Base-by-base conservation (phyloP, 108 stramenopile genomes). In the Skeletonema potamos region DNA sequence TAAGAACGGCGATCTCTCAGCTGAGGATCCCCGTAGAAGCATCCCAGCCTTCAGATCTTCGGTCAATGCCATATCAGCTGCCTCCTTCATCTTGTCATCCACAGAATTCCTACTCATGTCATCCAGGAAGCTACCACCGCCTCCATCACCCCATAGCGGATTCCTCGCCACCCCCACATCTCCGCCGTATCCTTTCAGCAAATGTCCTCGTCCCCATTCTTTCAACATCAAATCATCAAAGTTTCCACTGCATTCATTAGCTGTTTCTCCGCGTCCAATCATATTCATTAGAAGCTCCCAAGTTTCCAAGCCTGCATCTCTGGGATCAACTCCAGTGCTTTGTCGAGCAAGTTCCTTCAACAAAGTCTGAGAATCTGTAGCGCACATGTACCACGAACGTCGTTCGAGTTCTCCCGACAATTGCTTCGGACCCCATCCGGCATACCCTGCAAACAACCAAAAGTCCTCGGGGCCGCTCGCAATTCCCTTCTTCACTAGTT, bases 181-280 rank as follows among this genome's bases (percentile, higher is more conserved):
- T 64, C 61, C 29, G 56, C 72, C 48, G 58, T 72, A 29, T 44
- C 72, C 33, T 51, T 70, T 28, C 11, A 89, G 74, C 41, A 95
- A 76, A 74, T 91, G 81, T n/a, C 62, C 68, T 24, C 76, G 57
- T 22, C 85, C 82, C 89, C 92, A 95, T 67, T 91, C 89, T 34
- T 91, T 87, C 59, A 93, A 67, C 89, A 95, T 92, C 26, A 80
- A 62, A 73, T 92, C 92, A 44, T 90, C 85, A 77, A 92, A 95
- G 30, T 79, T 70, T 12, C 78, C 83, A 17, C 63, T 76, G 51
- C 68, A 28, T 28, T 86, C 54, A 22, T 74, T 51, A 6, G 84
- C 85, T 6, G 68, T 85, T 54, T 84, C 84, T 10, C 77, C 77
- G 29, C 87, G 65, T 20, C 87, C 89, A 59, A 85, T 85, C 78